Evolutionary conservation across 2,329 filamentous ascomycete genomes (phyloP).

Genomic region (Ceratocystis eucalypticola): DNA sequence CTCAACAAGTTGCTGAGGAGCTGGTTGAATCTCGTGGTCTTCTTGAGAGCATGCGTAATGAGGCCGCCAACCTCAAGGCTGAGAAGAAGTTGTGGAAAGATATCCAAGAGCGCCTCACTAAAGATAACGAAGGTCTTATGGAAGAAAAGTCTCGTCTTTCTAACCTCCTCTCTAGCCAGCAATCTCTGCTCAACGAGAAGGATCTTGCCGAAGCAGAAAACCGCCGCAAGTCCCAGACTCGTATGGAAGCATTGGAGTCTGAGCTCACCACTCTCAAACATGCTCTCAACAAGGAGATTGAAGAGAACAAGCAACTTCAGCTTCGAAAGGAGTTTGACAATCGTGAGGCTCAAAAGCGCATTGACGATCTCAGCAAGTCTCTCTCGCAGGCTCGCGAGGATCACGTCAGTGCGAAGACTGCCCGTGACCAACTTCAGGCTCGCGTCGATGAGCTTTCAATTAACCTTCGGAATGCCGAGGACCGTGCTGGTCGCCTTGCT

Average conservation of each 20-base stretch:
- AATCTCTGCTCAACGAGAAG: conserved; percentile 82
- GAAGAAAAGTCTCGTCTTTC: conserved; percentile 79
- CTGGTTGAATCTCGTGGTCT: conserved; percentile 72
- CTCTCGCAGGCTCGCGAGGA: conserved; percentile 75
- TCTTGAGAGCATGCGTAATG: conserved; percentile 75
- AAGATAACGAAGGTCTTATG: conserved; percentile 72
- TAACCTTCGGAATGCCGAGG: conserved; percentile 78
- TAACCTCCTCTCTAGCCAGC: conserved; percentile 67
- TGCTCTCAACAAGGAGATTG: conserved; percentile 67
- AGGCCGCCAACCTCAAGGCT: conserved; percentile 83
- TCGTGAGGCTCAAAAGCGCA: conserved; percentile 75
- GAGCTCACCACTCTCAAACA: conserved; percentile 69
- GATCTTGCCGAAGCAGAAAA: conserved; percentile 72
- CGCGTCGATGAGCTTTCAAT: conserved; percentile 80
- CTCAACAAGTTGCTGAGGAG: conserved; percentile 86
- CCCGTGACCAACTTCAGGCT: conserved; percentile 74
- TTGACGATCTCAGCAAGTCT: conserved; percentile 77
- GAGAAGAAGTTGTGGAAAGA: conserved; percentile 92
- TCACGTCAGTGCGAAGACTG: conserved; percentile 72
- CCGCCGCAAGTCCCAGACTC: conserved; percentile 63
- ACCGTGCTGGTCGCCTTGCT: conserved; percentile 68
- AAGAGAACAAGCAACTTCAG: conserved; percentile 70
- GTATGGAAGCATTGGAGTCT: conserved; percentile 63
- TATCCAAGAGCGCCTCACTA: conserved; percentile 74
- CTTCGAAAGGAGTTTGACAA: conserved; percentile 82